Evolutionary conservation across 164 flowering plant species (phyloP).

Genomic region (Umbellularia californica): DNA sequence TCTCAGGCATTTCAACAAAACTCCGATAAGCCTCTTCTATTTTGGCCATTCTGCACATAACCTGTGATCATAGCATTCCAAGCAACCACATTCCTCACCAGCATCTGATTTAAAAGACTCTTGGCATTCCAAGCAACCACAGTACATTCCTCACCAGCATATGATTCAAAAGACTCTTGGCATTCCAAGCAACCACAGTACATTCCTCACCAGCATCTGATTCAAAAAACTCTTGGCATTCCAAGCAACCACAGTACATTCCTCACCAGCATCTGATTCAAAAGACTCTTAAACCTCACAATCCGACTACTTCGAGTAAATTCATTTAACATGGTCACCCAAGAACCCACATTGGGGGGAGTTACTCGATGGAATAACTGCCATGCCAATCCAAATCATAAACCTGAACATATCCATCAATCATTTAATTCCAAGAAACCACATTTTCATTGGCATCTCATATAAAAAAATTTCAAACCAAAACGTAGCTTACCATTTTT

Average conservation of each 20-base stretch:
- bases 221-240: conserved; percentile 8
- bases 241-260: conserved; percentile 19
- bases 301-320: conserved; percentile 7
- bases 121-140: background rate
- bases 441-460: conserved; percentile 7
- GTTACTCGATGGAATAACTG: conserved; percentile 1
- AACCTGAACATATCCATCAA: conserved; percentile 9
- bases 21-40: conserved; percentile 3
- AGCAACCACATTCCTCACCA: conserved; percentile 14
- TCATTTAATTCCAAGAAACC: conserved; percentile 13
- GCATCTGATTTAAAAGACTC: conserved; percentile 12
- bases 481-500: conserved; percentile 1
- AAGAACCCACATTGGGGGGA: conserved; percentile 11
- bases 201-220: conserved; percentile 12
- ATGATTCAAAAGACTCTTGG: too few relatives aligned
- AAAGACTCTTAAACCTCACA: background rate
- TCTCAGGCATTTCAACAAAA: conserved; percentile 8
- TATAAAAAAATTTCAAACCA: background rate
- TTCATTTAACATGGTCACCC: conserved; percentile 16
- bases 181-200: conserved; percentile 17
- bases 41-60: conserved; percentile 2
- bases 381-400: background rate
- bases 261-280: conserved; percentile 12
- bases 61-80: conserved; percentile 13
- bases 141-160: conserved; percentile 15